phyloP scores from a whole-genome alignment of 2,329 filamentous ascomycete species.

The Paraphaeosphaeria sporulosa region DNA sequence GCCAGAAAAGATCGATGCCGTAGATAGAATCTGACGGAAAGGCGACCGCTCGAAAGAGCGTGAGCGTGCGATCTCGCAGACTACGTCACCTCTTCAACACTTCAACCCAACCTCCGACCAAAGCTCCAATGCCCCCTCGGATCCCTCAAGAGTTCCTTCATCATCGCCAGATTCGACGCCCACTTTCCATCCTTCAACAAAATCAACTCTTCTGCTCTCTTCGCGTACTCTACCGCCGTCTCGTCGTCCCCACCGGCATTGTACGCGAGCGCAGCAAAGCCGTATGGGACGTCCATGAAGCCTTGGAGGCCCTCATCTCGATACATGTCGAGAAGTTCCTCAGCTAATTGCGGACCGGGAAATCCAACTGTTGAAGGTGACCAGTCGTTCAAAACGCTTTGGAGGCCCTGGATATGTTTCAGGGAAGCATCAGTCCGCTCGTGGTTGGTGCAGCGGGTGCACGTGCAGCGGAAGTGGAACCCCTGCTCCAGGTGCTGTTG shows the following conservation, averaged over 20 bases:
- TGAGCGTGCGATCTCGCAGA: background rate
- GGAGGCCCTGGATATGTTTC: slow-evolving; percentile 37
- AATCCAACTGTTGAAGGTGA: slow-evolving; percentile 25
- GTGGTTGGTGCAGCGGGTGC: slow-evolving; percentile 43
- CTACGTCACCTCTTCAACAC: background rate
- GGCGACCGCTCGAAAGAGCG: no score
- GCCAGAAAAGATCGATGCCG: background rate
- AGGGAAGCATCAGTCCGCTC: slow-evolving; percentile 42
- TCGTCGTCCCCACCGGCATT: slow-evolving; percentile 40
- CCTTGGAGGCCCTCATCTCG: slow-evolving; percentile 47
- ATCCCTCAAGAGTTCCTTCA: slow-evolving; percentile 36
- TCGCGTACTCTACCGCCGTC: slow-evolving; percentile 44
- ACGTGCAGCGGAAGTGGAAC: slow-evolving; percentile 53
- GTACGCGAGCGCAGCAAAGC: slow-evolving; percentile 50
- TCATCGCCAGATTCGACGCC: slow-evolving; percentile 43
- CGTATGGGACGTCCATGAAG: slow-evolving; percentile 51
- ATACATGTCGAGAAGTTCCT: slow-evolving; percentile 46
- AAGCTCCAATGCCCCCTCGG: slow-evolving; percentile 46
- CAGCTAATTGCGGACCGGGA: slow-evolving; percentile 30
- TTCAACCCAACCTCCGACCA: slow-evolving; percentile 13
- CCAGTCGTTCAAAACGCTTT: slow-evolving; percentile 44
- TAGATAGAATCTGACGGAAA: no score
- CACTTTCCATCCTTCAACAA: slow-evolving; percentile 49
- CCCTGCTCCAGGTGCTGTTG: slow-evolving; percentile 41
- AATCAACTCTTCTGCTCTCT: slow-evolving; percentile 43